Base-by-base conservation (phyloP, 345 rosid species). In the Salix arbutifolia region DNA sequence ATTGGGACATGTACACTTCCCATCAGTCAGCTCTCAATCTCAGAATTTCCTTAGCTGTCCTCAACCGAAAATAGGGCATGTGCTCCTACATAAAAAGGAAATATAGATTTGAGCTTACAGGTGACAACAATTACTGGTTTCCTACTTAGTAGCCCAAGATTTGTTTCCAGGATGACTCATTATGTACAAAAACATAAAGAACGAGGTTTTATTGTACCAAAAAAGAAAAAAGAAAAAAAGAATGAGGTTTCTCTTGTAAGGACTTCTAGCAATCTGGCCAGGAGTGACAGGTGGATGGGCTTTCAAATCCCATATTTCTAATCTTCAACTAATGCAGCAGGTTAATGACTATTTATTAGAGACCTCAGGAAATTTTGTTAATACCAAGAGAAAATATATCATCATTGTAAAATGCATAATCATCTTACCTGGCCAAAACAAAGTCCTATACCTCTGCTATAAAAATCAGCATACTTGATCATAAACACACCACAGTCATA, bases 401-500 rank as follows among this genome's bases (percentile, higher is more conserved):
- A 60, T 46, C 28, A 67, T 18, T 21, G 26, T 30, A 14, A 37
- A n/a, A 72, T 18, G 6, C 16, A 30, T n/a, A 48, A 16, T 18
- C 44, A 38, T 68, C 79, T 78, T 81, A 92, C 99, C 97, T 96
- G 99, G 85, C 81, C 76, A 79, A 96, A 96, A 85, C 91, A 91
- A 72, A 96, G 94, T 58, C 84, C 89, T 44, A 92, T 66, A 10
- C 91, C 98, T 88, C 99, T 87, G 87, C 98, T 91, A 81, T 88
- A 91, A 68, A 92, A 96, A 79, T 96, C 99, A 0, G 90, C 88
- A 83, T 96, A 96, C 76, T 96, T 96, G 64, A 96, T 88, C 99
- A 96, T 96, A 85, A 96, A 96, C 88, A 94, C 84, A 46, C 99
- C 99, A 42, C 99, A 96, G 77, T 96, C 99, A 79, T 81, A 96